Evolutionary conservation across 2,329 filamentous ascomycete species (phyloP).

Genomic region (Cladophialophora exuberans): DNA sequence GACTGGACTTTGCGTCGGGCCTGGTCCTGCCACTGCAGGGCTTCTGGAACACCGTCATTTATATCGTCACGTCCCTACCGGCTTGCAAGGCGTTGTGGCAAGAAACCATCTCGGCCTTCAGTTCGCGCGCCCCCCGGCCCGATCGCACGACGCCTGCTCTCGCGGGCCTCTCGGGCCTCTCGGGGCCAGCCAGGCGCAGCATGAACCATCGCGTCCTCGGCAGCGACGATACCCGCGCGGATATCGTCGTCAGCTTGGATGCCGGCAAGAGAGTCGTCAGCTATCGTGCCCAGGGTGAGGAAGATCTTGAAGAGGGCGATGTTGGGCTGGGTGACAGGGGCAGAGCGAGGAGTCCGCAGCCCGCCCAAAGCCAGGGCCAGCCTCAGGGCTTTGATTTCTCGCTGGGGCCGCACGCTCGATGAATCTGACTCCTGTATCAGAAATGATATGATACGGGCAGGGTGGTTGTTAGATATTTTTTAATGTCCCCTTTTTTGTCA

Average conservation of each 20-base stretch:
- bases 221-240: slow-evolving; percentile 14
- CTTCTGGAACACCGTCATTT: slow-evolving; percentile 83
- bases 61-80: slow-evolving; percentile 69
- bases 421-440: too few species aligned
- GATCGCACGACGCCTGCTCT: slow-evolving; percentile 4
- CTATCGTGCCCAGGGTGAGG: too few species aligned
- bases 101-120: slow-evolving; percentile 7
- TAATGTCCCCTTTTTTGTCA: too few species aligned
- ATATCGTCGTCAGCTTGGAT: slow-evolving; percentile 16
- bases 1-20: slow-evolving; percentile 70
- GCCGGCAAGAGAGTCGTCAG: slow-evolving; percentile 12
- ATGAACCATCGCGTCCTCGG: slow-evolving; percentile 7
- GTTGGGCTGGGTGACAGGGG: too few species aligned
- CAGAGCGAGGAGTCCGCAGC: too few species aligned
- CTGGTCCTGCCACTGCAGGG: slow-evolving; percentile 80
- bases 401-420: too few species aligned
- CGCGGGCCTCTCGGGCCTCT: neutral
- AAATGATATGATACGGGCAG: too few species aligned
- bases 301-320: too few species aligned
- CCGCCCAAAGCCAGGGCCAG: too few species aligned
- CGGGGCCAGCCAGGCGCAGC: too few species aligned
- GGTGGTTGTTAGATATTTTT: too few species aligned
- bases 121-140: neutral
- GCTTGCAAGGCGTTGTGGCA: slow-evolving; percentile 56
- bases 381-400: too few species aligned